Evolutionary conservation across 805 yeast genomes (phyloP).

Genomic region (Blastobotrys americana): DNA sequence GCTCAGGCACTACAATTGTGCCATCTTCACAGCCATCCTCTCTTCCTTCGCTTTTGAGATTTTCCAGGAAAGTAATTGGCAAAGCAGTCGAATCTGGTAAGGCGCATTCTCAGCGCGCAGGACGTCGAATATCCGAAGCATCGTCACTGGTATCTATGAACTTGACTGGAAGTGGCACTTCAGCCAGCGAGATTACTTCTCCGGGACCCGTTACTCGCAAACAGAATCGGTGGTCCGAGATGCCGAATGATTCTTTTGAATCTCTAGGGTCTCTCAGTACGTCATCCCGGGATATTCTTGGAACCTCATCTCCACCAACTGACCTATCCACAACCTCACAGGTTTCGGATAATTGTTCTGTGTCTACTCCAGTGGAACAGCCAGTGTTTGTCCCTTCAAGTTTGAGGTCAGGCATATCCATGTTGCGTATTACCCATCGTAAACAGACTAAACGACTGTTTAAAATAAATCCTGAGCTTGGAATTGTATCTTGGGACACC

Average conservation of each 20-base stretch:
- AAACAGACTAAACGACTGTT: constrained; percentile 56
- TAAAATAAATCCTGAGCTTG: constrained; percentile 47
- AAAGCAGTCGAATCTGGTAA: background rate
- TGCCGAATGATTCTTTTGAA: background rate
- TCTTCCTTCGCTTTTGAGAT: background rate
- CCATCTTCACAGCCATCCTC: background rate
- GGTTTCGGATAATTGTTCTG: background rate
- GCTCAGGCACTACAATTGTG: no score
- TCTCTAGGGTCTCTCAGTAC: background rate
- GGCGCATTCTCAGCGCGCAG: background rate
- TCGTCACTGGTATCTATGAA: no score
- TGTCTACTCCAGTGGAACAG: background rate
- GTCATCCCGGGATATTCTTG: background rate
- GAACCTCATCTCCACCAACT: background rate
- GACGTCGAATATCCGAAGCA: background rate
- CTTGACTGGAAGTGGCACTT: background rate
- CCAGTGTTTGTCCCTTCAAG: constrained; percentile 39
- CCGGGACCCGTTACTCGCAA: background rate
- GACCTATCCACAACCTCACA: background rate
- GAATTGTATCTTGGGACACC: constrained; percentile 52
- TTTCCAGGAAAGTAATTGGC: background rate
- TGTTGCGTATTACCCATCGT: constrained; percentile 63
- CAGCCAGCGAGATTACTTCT: background rate
- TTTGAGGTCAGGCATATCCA: constrained; percentile 51
- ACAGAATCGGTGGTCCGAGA: background rate